phyloP scores from a whole-genome alignment of 2,329 filamentous ascomycete genomes.

The Penicillium frequentans region DNA sequence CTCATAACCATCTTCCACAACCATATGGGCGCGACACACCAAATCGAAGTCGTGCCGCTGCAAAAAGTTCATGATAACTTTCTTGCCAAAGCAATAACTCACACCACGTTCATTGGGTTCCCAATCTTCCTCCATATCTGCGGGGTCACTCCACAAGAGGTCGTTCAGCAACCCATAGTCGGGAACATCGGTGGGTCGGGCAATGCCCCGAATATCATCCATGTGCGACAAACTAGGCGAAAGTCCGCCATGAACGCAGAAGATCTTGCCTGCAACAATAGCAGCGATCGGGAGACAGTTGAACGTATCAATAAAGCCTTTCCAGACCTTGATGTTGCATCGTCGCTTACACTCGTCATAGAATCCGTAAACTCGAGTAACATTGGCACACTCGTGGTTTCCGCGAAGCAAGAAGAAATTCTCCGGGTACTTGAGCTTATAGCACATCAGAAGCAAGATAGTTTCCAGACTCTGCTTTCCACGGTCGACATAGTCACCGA shows the following conservation, averaged over 20 bases:
- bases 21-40: slow-evolving; percentile 97
- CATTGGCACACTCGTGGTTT: slow-evolving; percentile 96
- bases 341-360: slow-evolving; percentile 97
- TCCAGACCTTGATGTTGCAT: slow-evolving; percentile 97
- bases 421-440: slow-evolving; percentile 95
- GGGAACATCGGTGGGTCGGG: slow-evolving; percentile 91
- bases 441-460: slow-evolving; percentile 87
- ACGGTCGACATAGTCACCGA: slow-evolving; percentile 94
- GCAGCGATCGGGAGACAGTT: slow-evolving; percentile 92
- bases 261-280: slow-evolving; percentile 97
- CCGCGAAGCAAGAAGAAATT: slow-evolving; percentile 95
- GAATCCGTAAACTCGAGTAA: slow-evolving; percentile 93
- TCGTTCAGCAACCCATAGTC: slow-evolving; percentile 96
- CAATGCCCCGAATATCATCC: slow-evolving; percentile 97
- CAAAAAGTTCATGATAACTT: slow-evolving; percentile 95
- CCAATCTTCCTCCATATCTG: slow-evolving; percentile 98
- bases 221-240: slow-evolving; percentile 92
- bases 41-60: slow-evolving; percentile 94
- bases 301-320: slow-evolving; percentile 95
- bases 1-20: slow-evolving; percentile 98
- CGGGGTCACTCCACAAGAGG: slow-evolving; percentile 93
- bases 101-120: slow-evolving; percentile 96
- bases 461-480: slow-evolving; percentile 96
- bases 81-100: slow-evolving; percentile 97
- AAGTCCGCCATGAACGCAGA: slow-evolving; percentile 92